These are phyloP conservation scores for Salix exigua DNA, from an alignment of 345 rosid genomes.

Conservation along the genomic window DNA sequence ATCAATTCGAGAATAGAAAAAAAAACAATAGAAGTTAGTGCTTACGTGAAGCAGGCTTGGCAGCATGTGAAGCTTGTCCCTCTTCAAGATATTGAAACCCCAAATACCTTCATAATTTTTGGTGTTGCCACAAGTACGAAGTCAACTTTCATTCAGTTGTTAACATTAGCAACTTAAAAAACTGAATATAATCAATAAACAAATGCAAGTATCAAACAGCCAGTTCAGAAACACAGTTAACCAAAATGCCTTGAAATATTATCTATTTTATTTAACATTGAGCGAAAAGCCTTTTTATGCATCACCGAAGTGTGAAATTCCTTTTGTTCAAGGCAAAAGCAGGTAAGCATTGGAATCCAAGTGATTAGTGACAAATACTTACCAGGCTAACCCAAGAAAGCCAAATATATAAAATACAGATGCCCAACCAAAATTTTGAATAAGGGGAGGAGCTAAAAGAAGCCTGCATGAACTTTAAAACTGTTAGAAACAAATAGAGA, in stretches of 20 bases:
- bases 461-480: slow-evolving; percentile 53
- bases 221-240: not conserved
- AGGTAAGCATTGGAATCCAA: not conserved
- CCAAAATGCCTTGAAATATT: not conserved
- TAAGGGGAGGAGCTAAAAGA: slow-evolving; percentile 88
- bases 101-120: slow-evolving; percentile 57
- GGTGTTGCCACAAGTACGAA: slow-evolving; percentile 13
- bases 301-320: not conserved
- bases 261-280: not conserved
- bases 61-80: slow-evolving; percentile 34
- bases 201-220: not conserved
- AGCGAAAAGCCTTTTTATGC: not conserved
- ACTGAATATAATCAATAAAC: not conserved
- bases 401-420: slow-evolving; percentile 83
- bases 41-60: slow-evolving; percentile 41
- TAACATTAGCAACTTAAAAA: slow-evolving; percentile 1
- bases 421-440: slow-evolving; percentile 85
- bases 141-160: slow-evolving; percentile 16
- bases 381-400: slow-evolving; percentile 77
- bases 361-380: slow-evolving; percentile 27
- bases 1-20: slow-evolving; percentile 6
- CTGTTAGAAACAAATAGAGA: slow-evolving; percentile 17
- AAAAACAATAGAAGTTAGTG: slow-evolving; percentile 5
- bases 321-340: slow-evolving; percentile 9
- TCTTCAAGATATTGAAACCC: slow-evolving; percentile 63